A percentile compares a stretch with the other conserved stretches of the same genome.
Conservation (phyloP, 108 stramenopile species). For the Nitzschia palea region DNA sequence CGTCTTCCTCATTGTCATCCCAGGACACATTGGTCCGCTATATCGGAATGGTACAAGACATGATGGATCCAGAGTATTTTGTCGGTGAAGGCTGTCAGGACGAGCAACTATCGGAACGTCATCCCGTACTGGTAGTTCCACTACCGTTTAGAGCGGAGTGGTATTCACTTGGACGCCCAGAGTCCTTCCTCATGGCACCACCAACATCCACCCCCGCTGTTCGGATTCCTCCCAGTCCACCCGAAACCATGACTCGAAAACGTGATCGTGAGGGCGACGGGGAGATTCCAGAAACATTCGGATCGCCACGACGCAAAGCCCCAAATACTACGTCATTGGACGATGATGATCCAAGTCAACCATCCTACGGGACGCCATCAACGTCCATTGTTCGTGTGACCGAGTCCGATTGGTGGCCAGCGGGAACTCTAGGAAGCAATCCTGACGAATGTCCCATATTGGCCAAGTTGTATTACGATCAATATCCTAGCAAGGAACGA, state of each 20-base stretch:
- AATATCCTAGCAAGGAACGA: slow-evolving; percentile 7
- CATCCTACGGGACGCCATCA: too few relatives aligned
- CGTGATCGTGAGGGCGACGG: too few relatives aligned
- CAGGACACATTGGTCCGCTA: slow-evolving; percentile 25
- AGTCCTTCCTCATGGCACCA: too few relatives aligned
- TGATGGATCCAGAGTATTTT: slow-evolving; percentile 62
- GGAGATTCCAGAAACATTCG: too few relatives aligned
- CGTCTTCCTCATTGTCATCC: not conserved
- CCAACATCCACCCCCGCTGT: not conserved
- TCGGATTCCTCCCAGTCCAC: not conserved
- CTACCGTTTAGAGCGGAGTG: slow-evolving; percentile 38
- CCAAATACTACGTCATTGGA: too few relatives aligned
- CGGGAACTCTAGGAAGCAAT: slow-evolving; percentile 18
- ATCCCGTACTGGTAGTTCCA: slow-evolving; percentile 42
- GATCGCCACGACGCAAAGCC: too few relatives aligned
- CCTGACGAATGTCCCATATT: slow-evolving; percentile 35
- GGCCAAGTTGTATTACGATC: slow-evolving; percentile 60
- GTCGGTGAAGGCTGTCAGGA: not conserved
- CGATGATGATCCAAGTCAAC: too few relatives aligned
- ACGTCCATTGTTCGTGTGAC: too few relatives aligned
- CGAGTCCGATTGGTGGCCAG: slow-evolving; percentile 40
- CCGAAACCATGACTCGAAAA: too few relatives aligned
- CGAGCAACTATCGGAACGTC: slow-evolving; percentile 35
- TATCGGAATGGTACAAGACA: slow-evolving; percentile 57
- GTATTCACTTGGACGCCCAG: too few relatives aligned